Evolutionary conservation across 345 rosid genomes (phyloP).

Genomic region (Lumnitzera littorea): DNA sequence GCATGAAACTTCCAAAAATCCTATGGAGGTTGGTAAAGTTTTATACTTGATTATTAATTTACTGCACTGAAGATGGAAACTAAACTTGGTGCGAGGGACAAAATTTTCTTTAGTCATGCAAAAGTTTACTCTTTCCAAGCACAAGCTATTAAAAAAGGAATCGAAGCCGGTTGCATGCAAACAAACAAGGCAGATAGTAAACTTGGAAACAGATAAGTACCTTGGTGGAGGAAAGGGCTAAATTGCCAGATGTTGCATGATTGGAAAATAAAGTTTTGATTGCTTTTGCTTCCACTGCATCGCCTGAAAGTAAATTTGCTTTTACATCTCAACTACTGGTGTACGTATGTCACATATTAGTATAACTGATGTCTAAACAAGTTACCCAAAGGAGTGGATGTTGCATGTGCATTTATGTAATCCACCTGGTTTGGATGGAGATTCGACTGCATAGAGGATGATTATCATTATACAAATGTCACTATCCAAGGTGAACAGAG

Average conservation of each 20-base stretch:
- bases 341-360: neutral
- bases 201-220: conserved; percentile 21
- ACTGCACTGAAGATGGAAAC: too few species aligned
- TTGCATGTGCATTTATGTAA: conserved; percentile 93
- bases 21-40: too few species aligned
- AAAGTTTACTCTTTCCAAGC: neutral
- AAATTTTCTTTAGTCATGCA: too few species aligned
- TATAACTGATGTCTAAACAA: conserved; percentile 1
- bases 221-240: conserved; percentile 94
- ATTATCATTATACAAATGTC: conserved; percentile 1
- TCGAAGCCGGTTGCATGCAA: too few species aligned
- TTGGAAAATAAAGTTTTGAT: conserved; percentile 64
- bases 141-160: neutral
- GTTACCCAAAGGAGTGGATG: conserved; percentile 87
- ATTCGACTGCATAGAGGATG: conserved; percentile 55
- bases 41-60: too few species aligned
- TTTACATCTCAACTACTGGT: neutral
- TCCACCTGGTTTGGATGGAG: conserved; percentile 70
- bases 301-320: conserved; percentile 41
- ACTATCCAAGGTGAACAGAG: neutral
- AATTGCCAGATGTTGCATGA: conserved; percentile 68
- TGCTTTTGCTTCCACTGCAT: conserved; percentile 78
- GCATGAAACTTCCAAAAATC: too few species aligned
- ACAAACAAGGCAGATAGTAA: too few species aligned
- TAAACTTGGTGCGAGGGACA: too few species aligned